phyloP scores from a whole-genome alignment of 306 rosid species.

The Prunus mongolica region DNA sequence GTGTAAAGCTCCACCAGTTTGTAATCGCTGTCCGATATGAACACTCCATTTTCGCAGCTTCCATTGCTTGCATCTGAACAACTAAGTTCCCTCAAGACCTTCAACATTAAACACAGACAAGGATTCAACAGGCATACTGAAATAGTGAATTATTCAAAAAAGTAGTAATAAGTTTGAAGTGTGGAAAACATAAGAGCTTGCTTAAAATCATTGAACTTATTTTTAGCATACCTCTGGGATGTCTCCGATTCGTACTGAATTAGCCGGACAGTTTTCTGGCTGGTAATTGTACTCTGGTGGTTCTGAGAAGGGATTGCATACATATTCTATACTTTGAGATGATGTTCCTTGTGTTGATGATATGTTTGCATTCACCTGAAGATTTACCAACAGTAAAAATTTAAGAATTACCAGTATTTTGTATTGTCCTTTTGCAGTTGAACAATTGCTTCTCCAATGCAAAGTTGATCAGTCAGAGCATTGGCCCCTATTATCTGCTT shows the following conservation, averaged over 20 bases:
- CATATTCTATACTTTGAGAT: conserved; percentile 17
- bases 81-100: conserved; percentile 46
- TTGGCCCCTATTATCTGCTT: too few relatives aligned
- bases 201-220: background rate
- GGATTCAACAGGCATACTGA: background rate
- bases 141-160: background rate
- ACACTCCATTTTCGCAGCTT: conserved; percentile 29
- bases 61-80: conserved; percentile 36
- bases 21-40: conserved; percentile 28
- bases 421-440: background rate
- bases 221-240: conserved; percentile 49
- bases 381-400: background rate
- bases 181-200: background rate
- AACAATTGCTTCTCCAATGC: too few relatives aligned
- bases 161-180: background rate
- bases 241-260: conserved; percentile 50
- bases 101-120: conserved; percentile 1
- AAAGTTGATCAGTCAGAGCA: too few relatives aligned
- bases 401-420: background rate
- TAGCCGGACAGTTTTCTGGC: conserved; percentile 47
- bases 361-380: conserved; percentile 53
- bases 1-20: conserved; percentile 40
- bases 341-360: conserved; percentile 31
- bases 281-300: conserved; percentile 59
- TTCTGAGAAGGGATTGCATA: conserved; percentile 75